Conservation (phyloP, 2,329 filamentous ascomycete genomes). For the Penicillium sp. region DNA sequence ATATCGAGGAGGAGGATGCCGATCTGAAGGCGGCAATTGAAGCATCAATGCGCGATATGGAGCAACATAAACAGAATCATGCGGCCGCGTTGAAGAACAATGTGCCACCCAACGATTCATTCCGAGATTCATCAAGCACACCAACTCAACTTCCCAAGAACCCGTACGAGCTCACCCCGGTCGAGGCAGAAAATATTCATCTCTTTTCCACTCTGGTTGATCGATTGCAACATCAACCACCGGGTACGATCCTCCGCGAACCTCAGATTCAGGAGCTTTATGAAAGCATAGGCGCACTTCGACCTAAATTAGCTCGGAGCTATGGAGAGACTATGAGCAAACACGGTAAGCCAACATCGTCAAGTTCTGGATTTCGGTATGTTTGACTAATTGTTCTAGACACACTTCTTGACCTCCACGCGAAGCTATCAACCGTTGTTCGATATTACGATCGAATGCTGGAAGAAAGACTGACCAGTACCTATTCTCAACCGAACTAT, state of each 20-base stretch:
- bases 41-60: slow-evolving; percentile 93
- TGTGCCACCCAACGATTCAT: slow-evolving; percentile 56
- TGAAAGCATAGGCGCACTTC: slow-evolving; percentile 89
- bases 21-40: slow-evolving; percentile 94
- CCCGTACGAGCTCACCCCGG: slow-evolving; percentile 88
- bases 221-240: slow-evolving; percentile 88
- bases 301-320: slow-evolving; percentile 90
- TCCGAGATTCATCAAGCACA: slow-evolving; percentile 50
- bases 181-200: slow-evolving; percentile 97
- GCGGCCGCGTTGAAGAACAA: slow-evolving; percentile 81
- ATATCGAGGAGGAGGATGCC: slow-evolving; percentile 77
- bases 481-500: slow-evolving; percentile 79
- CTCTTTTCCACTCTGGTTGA: slow-evolving; percentile 93
- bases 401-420: slow-evolving; percentile 88
- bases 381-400: slow-evolving; percentile 54
- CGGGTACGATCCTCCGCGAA: slow-evolving; percentile 92
- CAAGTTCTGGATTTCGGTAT: too few species aligned
- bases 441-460: slow-evolving; percentile 98
- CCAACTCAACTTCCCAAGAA: slow-evolving; percentile 69
- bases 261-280: slow-evolving; percentile 98
- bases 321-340: slow-evolving; percentile 99
- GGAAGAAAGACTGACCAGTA: slow-evolving; percentile 89
- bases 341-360: slow-evolving; percentile 65
- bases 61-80: slow-evolving; percentile 93
- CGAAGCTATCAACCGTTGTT: slow-evolving; percentile 93